These are phyloP conservation scores for Coccomyxa sp. DNA, from an alignment of 139 green algal species.

Conservation along the genomic window DNA sequence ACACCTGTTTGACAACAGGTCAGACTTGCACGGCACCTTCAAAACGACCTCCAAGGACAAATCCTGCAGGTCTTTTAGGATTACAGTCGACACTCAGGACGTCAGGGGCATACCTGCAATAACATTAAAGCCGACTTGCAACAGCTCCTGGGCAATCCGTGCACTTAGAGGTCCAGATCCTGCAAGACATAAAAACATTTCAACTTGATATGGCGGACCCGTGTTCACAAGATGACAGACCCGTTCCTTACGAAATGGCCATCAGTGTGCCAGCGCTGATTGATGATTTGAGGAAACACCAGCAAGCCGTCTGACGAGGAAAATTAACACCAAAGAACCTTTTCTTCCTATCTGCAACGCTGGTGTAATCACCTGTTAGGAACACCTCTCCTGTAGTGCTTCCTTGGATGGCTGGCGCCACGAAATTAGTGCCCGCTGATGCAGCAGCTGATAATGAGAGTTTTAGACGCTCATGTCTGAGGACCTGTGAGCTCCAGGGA, in stretches of 20 bases:
- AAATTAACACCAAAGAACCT: no score
- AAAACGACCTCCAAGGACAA: neutral
- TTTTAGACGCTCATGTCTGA: no score
- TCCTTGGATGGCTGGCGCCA: slow-evolving; percentile 5
- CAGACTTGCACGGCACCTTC: neutral
- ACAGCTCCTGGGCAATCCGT: slow-evolving; percentile 26
- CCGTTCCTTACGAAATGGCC: no score
- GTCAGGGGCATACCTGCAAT: slow-evolving; percentile 22
- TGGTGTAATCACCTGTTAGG: neutral
- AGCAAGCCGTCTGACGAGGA: no score
- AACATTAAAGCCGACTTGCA: slow-evolving; percentile 26
- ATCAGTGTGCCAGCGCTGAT: no score
- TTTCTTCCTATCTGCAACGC: no score
- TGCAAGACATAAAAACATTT: no score
- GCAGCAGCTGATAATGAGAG: no score
- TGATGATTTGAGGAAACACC: no score
- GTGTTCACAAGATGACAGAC: no score
- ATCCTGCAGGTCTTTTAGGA: neutral
- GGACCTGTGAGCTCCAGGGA: no score
- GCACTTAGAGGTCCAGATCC: slow-evolving; percentile 17
- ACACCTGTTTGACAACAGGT: slow-evolving; percentile 1
- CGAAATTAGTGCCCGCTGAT: neutral
- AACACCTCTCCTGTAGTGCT: slow-evolving; percentile 6
- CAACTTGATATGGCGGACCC: no score
- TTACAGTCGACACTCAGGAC: neutral